Evolutionary conservation across 345 rosid genomes (phyloP), one percentile per base, ranked within the genome.

Genomic region (Mercurialis annua): DNA sequence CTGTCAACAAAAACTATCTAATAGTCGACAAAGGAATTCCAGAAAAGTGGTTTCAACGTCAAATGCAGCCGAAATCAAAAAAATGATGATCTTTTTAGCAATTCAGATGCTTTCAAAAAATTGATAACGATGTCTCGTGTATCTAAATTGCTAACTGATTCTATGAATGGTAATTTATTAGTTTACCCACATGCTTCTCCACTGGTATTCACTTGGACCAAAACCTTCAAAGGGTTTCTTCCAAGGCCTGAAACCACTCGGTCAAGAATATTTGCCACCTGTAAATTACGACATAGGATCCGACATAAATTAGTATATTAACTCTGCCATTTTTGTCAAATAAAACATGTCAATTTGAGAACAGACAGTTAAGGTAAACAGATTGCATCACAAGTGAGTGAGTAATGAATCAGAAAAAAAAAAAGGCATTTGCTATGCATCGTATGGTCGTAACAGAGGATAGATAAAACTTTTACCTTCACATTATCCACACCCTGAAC

Each of bases 201-300:
- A 31, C 97, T 90, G 9, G 98, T 93, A 71, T 93, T 93, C 56
- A 93, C 98, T 83, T 90, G 98, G 63, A 84, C 89, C 82, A 93
- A 63, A 73, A 93, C 90, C 80, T 86, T 87, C 70, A 93, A 61
- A 62, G 98, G 98, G 71, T 83, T 83, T 71, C 97, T 86, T 55
- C 90, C 88, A 16, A 88, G 85, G 76, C 68, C 82, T 20, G 88
- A 83, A 80, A 93, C 89, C 34, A 80, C 92, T 73, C 71, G 79
- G 64, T 90, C 87, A 29, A 93, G 90, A 78, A 85, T 74, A 71
- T 83, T 86, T 42, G 94, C 98, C 34, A 90, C 76, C 98, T 92
- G 78, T 24, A 48, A 50, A 71, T n/a, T n/a, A n/a, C n/a, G n/a
- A n/a, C n/a, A n/a, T n/a, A 20, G 54, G 10, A n/a, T 5, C 9